These are phyloP conservation scores for Scheffersomyces lignicola DNA, from an alignment of 1,139 yeast genomes.

Conservation along the genomic window DNA sequence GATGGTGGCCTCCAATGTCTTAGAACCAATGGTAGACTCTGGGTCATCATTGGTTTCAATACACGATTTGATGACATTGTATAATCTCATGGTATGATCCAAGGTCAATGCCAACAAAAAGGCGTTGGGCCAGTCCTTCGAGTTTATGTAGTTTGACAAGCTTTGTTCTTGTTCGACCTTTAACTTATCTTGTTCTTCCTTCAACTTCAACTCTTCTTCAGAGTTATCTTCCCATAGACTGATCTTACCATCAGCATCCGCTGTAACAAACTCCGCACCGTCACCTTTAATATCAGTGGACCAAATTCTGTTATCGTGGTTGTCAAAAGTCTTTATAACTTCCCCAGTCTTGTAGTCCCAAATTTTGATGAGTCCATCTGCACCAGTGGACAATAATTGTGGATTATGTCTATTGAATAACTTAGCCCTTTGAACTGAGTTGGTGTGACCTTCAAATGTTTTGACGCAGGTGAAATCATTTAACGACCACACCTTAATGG, in stretches of 20 bases:
- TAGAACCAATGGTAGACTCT: constrained; percentile 58
- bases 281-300: constrained; percentile 67
- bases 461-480: constrained; percentile 70
- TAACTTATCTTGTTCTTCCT: constrained; percentile 52
- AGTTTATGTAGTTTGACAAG: constrained; percentile 66
- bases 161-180: constrained; percentile 87
- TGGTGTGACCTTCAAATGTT: constrained; percentile 93
- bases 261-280: constrained; percentile 72
- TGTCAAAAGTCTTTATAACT: constrained; percentile 77
- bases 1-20: constrained; percentile 66
- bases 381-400: constrained; percentile 82
- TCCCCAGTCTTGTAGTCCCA: constrained; percentile 87
- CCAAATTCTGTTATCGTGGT: constrained; percentile 95
- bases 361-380: constrained; percentile 88
- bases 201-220: constrained; percentile 57
- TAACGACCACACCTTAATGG: constrained; percentile 86
- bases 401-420: constrained; percentile 61
- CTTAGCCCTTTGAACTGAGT: constrained; percentile 80
- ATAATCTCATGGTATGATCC: constrained; percentile 83
- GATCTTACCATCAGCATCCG: constrained; percentile 93
- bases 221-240: constrained; percentile 89
- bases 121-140: constrained; percentile 85
- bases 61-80: constrained; percentile 64
- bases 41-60: constrained; percentile 45
- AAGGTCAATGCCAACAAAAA: constrained; percentile 80